Conservation (phyloP, 2,329 filamentous ascomycete species). For the Curvularia lunata region DNA sequence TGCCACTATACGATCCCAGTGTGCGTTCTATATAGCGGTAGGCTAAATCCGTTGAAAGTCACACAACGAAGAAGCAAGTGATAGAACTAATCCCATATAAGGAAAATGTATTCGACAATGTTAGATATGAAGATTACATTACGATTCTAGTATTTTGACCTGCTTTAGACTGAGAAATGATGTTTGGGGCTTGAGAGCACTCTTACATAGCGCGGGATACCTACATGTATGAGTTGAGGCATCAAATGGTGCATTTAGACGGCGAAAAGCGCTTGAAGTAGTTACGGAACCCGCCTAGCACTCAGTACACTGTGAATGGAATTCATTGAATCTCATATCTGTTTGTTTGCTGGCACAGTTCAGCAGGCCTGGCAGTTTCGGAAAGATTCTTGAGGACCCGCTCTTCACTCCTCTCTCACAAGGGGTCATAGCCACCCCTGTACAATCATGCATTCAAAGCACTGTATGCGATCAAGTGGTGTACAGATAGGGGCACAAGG, state of each 20-base stretch:
- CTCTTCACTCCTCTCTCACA: not conserved
- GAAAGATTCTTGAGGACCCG: not conserved
- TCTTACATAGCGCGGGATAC: not conserved
- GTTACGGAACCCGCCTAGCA: not conserved
- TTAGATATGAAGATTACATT: not conserved
- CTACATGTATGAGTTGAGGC: not conserved
- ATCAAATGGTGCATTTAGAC: not conserved
- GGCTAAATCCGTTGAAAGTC: no score
- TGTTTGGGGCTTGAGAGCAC: not conserved
- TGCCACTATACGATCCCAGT: not conserved
- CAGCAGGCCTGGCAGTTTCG: no score
- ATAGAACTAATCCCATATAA: not conserved
- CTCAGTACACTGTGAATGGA: not conserved
- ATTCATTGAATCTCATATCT: not conserved
- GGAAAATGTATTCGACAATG: not conserved
- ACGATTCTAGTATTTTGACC: not conserved
- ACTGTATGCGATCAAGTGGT: not conserved
- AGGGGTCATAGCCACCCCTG: not conserved
- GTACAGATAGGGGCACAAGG: not conserved
- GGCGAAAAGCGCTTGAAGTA: not conserved
- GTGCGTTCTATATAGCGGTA: not conserved
- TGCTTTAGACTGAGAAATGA: not conserved
- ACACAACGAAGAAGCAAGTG: not conserved
- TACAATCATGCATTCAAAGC: not conserved
- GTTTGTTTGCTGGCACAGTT: not conserved